These are phyloP conservation scores for Luvunga scandens DNA, from an alignment of 345 rosid species.

Conservation along the genomic window DNA sequence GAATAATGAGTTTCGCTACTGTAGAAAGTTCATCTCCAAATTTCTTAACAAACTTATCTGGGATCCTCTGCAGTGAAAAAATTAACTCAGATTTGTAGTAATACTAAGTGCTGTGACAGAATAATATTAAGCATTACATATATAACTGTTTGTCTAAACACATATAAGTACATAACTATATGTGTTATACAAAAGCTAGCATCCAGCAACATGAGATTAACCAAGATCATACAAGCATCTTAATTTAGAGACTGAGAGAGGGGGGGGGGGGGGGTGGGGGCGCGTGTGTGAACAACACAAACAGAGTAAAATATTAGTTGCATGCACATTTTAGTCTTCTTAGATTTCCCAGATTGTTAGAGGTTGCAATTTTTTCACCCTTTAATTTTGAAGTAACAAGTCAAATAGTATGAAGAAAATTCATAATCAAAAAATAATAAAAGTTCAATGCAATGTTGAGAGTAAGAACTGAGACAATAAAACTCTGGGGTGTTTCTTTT, in stretches of 20 bases:
- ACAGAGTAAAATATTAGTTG: not conserved
- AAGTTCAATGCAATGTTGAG: not conserved
- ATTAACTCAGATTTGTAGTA: not conserved
- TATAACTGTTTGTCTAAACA: not conserved
- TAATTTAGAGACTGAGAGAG: not conserved
- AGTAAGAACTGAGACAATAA: not conserved
- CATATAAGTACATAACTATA: too few species aligned
- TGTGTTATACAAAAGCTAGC: not conserved
- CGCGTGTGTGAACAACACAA: too few species aligned
- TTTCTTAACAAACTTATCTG: conserved; percentile 32
- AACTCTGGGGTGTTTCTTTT: not conserved
- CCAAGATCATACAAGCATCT: not conserved
- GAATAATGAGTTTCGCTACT: conserved; percentile 21
- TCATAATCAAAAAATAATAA: not conserved
- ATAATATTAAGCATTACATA: not conserved
- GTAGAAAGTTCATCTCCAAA: conserved; percentile 37
- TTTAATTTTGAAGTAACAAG: not conserved
- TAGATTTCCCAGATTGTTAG: not conserved
- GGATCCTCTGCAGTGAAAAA: conserved; percentile 31
- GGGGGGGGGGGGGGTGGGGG: too few species aligned
- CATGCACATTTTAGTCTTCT: not conserved
- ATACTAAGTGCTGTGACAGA: not conserved
- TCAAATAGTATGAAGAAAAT: not conserved
- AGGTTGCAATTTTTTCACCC: not conserved
- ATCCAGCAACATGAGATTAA: not conserved